Conservation (phyloP, 179 eudicot genomes). For the Vitellaria paradoxa region DNA sequence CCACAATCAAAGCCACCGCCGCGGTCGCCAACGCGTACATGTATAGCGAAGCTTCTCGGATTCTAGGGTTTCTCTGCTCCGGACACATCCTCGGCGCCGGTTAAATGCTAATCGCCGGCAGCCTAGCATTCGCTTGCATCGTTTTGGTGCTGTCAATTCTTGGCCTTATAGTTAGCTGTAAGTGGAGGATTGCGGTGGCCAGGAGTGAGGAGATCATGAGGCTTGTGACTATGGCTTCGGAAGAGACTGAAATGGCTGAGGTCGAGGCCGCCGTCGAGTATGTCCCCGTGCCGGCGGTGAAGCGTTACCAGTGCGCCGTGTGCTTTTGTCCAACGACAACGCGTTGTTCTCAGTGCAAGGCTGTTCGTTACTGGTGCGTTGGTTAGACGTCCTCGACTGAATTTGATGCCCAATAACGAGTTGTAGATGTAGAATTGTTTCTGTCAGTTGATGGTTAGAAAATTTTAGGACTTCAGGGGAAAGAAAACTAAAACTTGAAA, state of each 20-base stretch:
- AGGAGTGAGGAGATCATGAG: conserved; percentile 10
- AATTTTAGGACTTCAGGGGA: too few species aligned
- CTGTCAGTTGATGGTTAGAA: neutral
- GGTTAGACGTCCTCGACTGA: neutral
- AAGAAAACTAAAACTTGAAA: too few species aligned
- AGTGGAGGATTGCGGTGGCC: conserved; percentile 23
- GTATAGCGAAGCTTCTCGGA: conserved; percentile 11
- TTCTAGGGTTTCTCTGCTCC: conserved; percentile 23
- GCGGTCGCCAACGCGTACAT: neutral
- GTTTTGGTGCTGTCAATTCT: conserved; percentile 24
- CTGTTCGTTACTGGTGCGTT: conserved; percentile 40
- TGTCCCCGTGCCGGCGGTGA: neutral
- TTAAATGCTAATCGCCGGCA: conserved; percentile 23
- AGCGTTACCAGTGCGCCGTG: conserved; percentile 31
- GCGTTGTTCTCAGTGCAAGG: conserved; percentile 36
- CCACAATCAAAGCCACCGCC: neutral
- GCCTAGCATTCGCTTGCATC: conserved; percentile 24
- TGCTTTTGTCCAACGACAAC: conserved; percentile 28
- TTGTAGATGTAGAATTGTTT: neutral
- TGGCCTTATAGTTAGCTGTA: conserved; percentile 28
- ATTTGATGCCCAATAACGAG: neutral
- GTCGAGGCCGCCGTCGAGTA: conserved; percentile 11
- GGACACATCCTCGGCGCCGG: conserved; percentile 19
- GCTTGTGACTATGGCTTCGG: neutral
- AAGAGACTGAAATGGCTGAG: conserved; percentile 2